These are phyloP conservation scores for Ophiosphaerella herpotricha DNA, from an alignment of 2,329 filamentous ascomycete genomes.

Conservation along the genomic window DNA sequence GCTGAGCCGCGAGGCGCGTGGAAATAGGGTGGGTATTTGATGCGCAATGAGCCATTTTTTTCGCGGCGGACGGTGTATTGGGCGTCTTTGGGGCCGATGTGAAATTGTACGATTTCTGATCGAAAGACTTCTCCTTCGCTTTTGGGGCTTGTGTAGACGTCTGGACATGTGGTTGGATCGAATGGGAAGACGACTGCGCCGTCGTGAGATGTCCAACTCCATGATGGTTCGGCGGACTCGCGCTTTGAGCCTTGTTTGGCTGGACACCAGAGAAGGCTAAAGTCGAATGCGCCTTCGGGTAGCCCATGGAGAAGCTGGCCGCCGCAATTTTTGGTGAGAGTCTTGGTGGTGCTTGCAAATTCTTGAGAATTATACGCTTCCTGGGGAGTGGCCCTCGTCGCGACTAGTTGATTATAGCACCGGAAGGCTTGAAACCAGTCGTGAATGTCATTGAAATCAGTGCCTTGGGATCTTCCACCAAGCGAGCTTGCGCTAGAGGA, in stretches of 20 bases:
- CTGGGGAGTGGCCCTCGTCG: conserved; percentile 20
- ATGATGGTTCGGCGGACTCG: conserved; percentile 29
- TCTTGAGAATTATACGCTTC: conserved; percentile 17
- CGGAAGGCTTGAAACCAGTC: conserved; percentile 39
- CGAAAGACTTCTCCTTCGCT: conserved; percentile 31
- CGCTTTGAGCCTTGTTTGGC: conserved; percentile 19
- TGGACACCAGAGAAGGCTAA: conserved; percentile 42
- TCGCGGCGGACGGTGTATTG: conserved; percentile 37
- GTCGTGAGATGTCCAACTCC: conserved; percentile 39
- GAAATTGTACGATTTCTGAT: conserved; percentile 34
- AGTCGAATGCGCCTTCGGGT: conserved; percentile 40
- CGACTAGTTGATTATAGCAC: conserved; percentile 38
- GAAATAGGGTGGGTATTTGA: conserved; percentile 33
- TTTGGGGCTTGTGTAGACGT: conserved; percentile 24
- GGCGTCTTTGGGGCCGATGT: conserved; percentile 25
- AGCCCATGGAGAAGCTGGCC: conserved; percentile 36
- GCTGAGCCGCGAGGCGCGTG: conserved; percentile 28
- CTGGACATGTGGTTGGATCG: conserved; percentile 39
- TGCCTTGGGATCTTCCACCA: conserved; percentile 21
- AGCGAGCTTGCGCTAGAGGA: conserved; percentile 29
- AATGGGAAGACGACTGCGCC: conserved; percentile 40
- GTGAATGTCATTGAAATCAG: conserved; percentile 31
- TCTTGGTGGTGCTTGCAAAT: conserved; percentile 28
- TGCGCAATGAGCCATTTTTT: conserved; percentile 25
- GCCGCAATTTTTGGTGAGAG: conserved; percentile 34